Percentiles rank a stretch among this genome's conserved stretches.
phyloP scores from a whole-genome alignment of 2,329 filamentous ascomycete genomes.

The Pseudopithomyces chartarum region DNA sequence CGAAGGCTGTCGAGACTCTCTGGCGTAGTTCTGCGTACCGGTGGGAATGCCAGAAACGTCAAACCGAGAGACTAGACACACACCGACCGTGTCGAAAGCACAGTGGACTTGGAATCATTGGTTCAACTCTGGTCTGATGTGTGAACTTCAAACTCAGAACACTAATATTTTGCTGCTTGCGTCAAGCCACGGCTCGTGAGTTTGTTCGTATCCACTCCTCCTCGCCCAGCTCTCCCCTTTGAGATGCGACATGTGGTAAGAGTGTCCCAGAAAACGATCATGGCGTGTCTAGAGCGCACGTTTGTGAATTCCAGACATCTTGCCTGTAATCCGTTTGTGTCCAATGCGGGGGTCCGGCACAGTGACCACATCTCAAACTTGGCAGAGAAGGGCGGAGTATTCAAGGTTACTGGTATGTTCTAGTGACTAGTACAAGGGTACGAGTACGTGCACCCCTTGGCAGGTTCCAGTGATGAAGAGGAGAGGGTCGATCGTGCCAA shows the following conservation, averaged over 20 bases:
- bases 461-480: neutral
- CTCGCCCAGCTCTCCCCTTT: neutral
- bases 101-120: neutral
- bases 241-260: neutral
- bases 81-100: neutral
- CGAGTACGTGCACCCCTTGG: neutral
- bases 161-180: neutral
- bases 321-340: neutral
- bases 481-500: neutral
- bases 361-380: neutral
- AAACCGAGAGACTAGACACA: neutral
- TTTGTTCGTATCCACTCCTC: neutral
- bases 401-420: neutral
- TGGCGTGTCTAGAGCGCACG: neutral
- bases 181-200: neutral
- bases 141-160: neutral
- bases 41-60: neutral
- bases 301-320: neutral
- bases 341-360: slow-evolving; percentile 1
- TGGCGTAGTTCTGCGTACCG: neutral
- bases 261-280: neutral
- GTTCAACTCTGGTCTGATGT: neutral
- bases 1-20: neutral
- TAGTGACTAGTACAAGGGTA: neutral
- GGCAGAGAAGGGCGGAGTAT: neutral